A percentile compares a stretch with the other conserved stretches of the same genome.
Conservation (phyloP, 768 basidiomycete species). For the Phanerochaete sordida region DNA sequence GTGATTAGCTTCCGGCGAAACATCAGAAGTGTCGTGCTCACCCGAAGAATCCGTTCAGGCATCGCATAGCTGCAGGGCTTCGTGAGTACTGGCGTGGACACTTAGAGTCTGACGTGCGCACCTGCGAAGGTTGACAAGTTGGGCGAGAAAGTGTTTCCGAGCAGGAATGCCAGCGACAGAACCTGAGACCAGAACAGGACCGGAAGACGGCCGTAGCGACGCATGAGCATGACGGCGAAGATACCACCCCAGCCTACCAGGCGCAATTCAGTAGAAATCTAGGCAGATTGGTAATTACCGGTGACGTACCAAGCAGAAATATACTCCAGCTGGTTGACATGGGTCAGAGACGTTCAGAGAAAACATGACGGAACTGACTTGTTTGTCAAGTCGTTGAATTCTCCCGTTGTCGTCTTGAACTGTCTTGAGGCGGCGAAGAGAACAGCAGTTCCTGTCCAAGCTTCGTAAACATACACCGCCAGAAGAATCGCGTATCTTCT, state of each 20-base stretch:
- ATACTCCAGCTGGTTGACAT: conserved; percentile 73
- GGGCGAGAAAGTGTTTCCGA: conserved; percentile 56
- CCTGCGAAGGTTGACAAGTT: conserved; percentile 55
- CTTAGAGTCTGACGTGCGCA: conserved; percentile 16
- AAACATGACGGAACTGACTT: conserved; percentile 10
- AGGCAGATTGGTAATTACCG: not conserved
- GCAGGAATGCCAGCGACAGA: conserved; percentile 51
- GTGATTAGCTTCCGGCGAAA: not conserved
- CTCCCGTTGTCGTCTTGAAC: conserved; percentile 51
- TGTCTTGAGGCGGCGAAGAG: conserved; percentile 57
- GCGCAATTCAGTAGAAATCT: not conserved
- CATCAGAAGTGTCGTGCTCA: conserved; percentile 20
- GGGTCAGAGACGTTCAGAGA: no score
- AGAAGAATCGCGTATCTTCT: conserved; percentile 6
- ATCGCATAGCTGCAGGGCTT: conserved; percentile 50
- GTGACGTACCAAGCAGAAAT: conserved; percentile 47
- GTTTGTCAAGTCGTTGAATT: conserved; percentile 61
- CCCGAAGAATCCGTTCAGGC: conserved; percentile 56
- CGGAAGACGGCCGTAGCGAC: conserved; percentile 63
- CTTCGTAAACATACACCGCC: no score
- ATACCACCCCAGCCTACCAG: conserved; percentile 53
- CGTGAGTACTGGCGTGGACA: not conserved
- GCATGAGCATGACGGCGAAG: conserved; percentile 58
- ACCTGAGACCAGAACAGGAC: conserved; percentile 72
- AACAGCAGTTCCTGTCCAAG: conserved; percentile 48